These are phyloP conservation scores for Alnus rubra DNA, from an alignment of 306 rosid species.

Conservation along the genomic window DNA sequence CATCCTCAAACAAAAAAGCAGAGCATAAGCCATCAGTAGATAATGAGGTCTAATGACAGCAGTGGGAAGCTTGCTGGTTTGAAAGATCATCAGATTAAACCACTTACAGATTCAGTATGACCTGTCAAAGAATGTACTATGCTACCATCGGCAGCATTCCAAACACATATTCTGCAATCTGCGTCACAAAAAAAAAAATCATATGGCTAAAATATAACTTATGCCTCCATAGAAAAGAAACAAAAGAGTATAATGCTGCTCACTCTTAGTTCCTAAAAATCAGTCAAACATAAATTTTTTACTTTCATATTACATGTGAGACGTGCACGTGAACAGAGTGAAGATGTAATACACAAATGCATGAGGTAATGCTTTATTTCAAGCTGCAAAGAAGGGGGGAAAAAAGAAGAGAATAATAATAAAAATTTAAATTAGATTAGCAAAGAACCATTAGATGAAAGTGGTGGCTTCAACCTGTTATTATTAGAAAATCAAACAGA, in stretches of 20 bases:
- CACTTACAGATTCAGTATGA: constrained; percentile 87
- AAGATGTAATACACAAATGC: not conserved
- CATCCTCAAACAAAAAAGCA: constrained; percentile 13
- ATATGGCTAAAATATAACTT: constrained; percentile 20
- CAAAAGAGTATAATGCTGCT: constrained; percentile 1
- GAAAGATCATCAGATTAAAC: constrained; percentile 6
- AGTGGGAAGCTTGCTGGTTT: constrained; percentile 4
- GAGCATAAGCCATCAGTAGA: constrained; percentile 21
- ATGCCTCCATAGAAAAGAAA: constrained; percentile 22
- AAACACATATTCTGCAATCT: constrained; percentile 98
- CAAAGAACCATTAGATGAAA: no score
- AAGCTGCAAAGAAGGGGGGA: not conserved
- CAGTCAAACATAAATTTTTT: not conserved
- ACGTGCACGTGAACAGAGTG: not conserved
- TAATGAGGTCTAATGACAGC: constrained; percentile 18
- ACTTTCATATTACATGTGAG: constrained; percentile 21
- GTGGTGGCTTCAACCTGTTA: not conserved
- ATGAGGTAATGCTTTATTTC: constrained; percentile 4
- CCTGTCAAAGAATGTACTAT: constrained; percentile 97
- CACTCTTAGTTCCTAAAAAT: constrained; percentile 17
- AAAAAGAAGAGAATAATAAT: not conserved
- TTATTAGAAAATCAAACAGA: not conserved
- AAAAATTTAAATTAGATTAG: not conserved
- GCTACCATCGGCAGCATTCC: constrained; percentile 99
- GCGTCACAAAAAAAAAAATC: constrained; percentile 37